Conservation (phyloP, 2,329 filamentous ascomycete genomes). For the Cladorrhinum sp. region DNA sequence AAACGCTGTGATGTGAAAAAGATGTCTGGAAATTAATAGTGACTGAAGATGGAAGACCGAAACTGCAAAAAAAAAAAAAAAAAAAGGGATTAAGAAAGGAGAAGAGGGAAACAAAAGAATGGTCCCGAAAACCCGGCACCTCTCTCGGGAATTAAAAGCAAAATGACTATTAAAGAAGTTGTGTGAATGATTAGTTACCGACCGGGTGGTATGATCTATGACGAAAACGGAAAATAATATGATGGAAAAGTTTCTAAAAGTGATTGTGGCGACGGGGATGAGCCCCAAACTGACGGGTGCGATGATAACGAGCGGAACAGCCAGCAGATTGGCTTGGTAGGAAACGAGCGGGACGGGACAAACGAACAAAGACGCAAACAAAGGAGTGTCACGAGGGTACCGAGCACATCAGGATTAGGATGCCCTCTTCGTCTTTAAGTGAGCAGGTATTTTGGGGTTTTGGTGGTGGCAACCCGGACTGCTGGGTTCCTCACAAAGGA, state of each 20-base stretch:
- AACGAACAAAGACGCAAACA: background rate
- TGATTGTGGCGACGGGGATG: background rate
- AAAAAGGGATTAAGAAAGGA: no score
- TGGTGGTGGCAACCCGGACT: slow-evolving; percentile 11
- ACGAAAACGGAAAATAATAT: background rate
- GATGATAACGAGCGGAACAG: background rate
- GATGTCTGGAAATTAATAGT: background rate
- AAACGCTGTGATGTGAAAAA: background rate
- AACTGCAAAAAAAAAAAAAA: background rate
- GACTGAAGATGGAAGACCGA: background rate
- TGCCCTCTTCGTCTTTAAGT: slow-evolving; percentile 12
- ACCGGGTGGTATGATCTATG: background rate
- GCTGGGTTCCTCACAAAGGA: slow-evolving; percentile 13
- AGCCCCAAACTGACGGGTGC: background rate
- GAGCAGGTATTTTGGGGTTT: background rate
- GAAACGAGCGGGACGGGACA: background rate
- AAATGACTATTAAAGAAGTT: background rate
- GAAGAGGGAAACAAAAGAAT: background rate
- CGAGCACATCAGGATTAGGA: background rate
- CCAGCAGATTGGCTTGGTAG: background rate
- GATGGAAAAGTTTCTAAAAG: background rate
- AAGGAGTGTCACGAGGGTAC: background rate
- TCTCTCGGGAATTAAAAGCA: no score
- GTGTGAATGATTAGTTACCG: background rate
- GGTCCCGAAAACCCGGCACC: no score